Evolutionary conservation across 352 stramenopile genomes (phyloP), one percentile per base, ranked within the genome.

Genomic region (Phytophthora pini): DNA sequence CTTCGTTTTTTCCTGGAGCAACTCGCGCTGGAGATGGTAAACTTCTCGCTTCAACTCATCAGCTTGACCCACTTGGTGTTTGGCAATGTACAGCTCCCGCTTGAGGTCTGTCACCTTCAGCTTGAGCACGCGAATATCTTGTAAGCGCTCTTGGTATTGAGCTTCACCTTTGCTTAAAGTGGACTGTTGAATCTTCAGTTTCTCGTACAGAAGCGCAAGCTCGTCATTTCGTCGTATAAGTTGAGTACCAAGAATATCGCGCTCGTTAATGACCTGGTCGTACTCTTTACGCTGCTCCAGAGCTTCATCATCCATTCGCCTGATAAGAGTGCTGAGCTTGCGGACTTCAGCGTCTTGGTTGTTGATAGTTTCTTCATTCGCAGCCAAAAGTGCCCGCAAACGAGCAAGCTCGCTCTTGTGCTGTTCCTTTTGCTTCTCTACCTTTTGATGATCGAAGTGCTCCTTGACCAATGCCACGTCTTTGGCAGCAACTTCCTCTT

Each of bases 211-310:
- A 36, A 98, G 77, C n/a, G 94, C 93, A 4, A 99, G 76, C 72
- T 99, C 97, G 65, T 99, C 94, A 67, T 99, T 99, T 44, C 96
- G 89, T 3, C 95, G 88, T 47, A 99, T 98, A 17, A 99, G 84
- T 72, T 99, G 96, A 43, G 95, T 98, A 31, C 96, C 96, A 24
- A 99, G 81, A 51, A 99, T 98, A 70, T 99, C 96, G 22, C 96
- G 87, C 74, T 99, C 97, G 67, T 97, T 97, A 44, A 99, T 97
- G 34, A 99, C 88, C 62, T 98, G 90, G 72, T 98, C 93, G 68
- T 98, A 98, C 74, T 99, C 96, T 72, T 98, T 98, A 40, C 86
- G 80, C 74, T 99, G 96, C 62, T 94, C 87, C 13, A 97, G 68
- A 39, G 88, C 92, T 69, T 98, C 93, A 47, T 98, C 92, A 63